Evolutionary conservation across 1,284 basidiomycete genomes (phyloP), one percentile per base, ranked within the genome.

Genomic region (Neolentinus lepideus): DNA sequence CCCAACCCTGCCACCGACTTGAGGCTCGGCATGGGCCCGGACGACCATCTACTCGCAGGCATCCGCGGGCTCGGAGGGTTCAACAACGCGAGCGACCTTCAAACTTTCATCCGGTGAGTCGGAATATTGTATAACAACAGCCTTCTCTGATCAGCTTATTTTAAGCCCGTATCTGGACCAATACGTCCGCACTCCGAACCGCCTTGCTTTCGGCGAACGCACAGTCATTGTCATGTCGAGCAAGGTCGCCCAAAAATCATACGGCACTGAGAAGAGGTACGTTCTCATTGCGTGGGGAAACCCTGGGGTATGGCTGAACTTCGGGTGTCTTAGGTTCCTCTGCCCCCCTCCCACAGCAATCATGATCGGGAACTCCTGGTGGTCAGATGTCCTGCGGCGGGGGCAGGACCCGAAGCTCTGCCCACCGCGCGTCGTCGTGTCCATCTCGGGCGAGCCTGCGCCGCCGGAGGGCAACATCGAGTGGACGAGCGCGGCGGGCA

Each of bases 181-280:
- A 66, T 98, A 95, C 69, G 81, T 94, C 52, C 81, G 85, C 26
- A 83, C 92, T 11, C 78, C 84, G 24, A 97, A 97, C 69, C 84
- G 94, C 24, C 80, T 98, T 52, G 88, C 89, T 1, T 88, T 92
- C 63, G 95, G 95, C 51, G 95, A 98, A 71, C 83, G 94, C 53
- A 94, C 92, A 11, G 84, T 98, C 58, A 89, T 97, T 57, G 90
- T 98, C 65, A 94, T 97, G 90, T 95, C 93, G 24, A 93, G 91
- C 68, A 94, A 91, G 67, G 94, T 98, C 38, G 96, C 93, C 2
- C 96, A 98, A 75, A 97, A 98, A 70, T 94, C 91, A 19, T 98
- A 98, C 66, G 94, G 94, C 38, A 94, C 88, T 11, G 95, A 98
- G 72, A 97, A 98, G 72, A 83, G 95, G 80, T 89, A 61, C 55